These are phyloP conservation scores for Globisporangium paroecandrum DNA, from an alignment of 352 stramenopile genomes.

Conservation along the genomic window DNA sequence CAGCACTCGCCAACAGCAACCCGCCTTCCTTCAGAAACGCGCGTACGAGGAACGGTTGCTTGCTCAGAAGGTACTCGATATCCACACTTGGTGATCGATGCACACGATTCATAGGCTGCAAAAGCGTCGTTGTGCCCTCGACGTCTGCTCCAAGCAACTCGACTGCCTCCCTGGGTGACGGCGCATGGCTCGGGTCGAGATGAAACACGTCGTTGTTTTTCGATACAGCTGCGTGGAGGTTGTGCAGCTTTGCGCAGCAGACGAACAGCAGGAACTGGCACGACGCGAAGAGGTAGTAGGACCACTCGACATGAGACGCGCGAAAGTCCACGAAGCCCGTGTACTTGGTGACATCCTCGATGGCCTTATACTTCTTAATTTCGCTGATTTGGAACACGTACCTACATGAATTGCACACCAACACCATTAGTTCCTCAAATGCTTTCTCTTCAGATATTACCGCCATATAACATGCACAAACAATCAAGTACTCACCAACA, in stretches of 20 bases:
- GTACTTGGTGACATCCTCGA: conserved; percentile 44
- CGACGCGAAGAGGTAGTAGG: conserved; percentile 65
- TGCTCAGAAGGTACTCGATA: conserved; percentile 50
- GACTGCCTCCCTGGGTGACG: conserved; percentile 12
- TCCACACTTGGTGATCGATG: conserved; percentile 27
- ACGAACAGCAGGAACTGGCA: conserved; percentile 63
- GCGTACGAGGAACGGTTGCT: conserved; percentile 59
- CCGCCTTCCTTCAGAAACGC: conserved; percentile 70
- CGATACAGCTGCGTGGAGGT: conserved; percentile 36
- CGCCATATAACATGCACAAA: neutral
- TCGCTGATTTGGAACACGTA: conserved; percentile 53
- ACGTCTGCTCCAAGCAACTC: conserved; percentile 9
- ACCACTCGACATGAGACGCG: conserved; percentile 35
- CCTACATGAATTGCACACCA: conserved; percentile 19
- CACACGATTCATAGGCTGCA: conserved; percentile 20
- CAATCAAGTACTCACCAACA: conserved; percentile 34
- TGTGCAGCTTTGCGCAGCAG: conserved; percentile 58
- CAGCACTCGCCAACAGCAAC: conserved; percentile 58
- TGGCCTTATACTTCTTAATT: conserved; percentile 27
- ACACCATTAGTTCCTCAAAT: neutral
- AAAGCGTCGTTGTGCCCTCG: conserved; percentile 9
- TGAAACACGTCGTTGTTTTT: conserved; percentile 19
- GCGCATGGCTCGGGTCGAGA: neutral
- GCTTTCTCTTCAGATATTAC: neutral
- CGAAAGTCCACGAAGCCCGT: conserved; percentile 61